Base-by-base conservation (phyloP, 768 basidiomycete genomes). In the Kwoniella sp. region DNA sequence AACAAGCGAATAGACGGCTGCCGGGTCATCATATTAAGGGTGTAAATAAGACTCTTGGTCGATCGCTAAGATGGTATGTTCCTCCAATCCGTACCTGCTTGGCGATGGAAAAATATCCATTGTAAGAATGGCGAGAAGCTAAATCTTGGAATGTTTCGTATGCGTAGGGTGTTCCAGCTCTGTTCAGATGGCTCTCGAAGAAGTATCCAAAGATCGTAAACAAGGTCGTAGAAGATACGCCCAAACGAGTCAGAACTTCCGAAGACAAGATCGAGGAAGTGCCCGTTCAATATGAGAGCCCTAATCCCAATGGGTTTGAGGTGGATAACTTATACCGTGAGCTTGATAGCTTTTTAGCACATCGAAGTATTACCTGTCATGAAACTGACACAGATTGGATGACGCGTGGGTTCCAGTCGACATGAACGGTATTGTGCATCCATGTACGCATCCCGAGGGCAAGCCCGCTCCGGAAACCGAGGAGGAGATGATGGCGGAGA, bases 401-500 rank as follows among this genome's bases (percentile, higher is more conserved):
- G 53, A 30, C 15, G 53, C 12, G 12, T 54, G 17, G 19, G 7
- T 27, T 37, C n/a, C 8, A 79, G 78, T 99, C 47, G 95, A 99
- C 78, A 98, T 99, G 96, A 99, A 99, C 79, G 96, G 92, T 69
- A 98, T 98, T 79, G 96, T 99, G 12, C 96, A 99, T 81, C 96
- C 96, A 0, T 98, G 96, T 85, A 99, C 96, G 0, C 96, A 99
- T 78, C 96, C 96, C 0, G 96, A 98, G 81, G 95, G 94, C 75
- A 71, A 94, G 89, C 93, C 95, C 36, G 88, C 96, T 5, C 96
- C 96, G 0, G 92, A 96, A 80, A 97, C 93, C 1, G 96, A 99
- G 79, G 91, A 93, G 76, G 93, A 96, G 55, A 99, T 99, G 96
- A 99, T 99, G 96, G 76, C 91, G 5, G 96, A 97, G 80, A 85